Conservation (phyloP, 805 yeast genomes). For the Candida manassasensis region DNA sequence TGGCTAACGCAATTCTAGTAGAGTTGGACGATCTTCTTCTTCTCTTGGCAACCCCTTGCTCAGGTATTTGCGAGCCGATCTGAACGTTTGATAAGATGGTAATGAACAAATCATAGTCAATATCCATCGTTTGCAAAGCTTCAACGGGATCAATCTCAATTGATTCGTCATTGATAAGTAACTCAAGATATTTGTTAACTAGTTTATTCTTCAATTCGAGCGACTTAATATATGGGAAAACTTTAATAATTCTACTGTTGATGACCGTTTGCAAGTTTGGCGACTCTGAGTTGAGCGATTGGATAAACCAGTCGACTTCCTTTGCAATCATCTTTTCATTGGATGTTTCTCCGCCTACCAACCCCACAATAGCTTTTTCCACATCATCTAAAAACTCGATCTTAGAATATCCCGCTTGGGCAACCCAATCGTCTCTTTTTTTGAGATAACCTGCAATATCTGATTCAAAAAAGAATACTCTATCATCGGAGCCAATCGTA, state of each 20-base stretch:
- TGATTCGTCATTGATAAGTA: conserved; percentile 47
- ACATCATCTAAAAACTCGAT: conserved; percentile 45
- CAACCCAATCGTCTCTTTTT: conserved; percentile 42
- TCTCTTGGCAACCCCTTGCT: conserved; percentile 61
- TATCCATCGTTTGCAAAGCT: conserved; percentile 47
- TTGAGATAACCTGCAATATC: conserved; percentile 25
- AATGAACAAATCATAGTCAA: conserved; percentile 55
- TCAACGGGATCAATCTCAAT: conserved; percentile 37
- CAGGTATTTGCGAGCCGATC: conserved; percentile 45
- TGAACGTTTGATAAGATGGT: conserved; percentile 56
- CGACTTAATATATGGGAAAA: conserved; percentile 52
- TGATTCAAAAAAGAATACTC: conserved; percentile 25
- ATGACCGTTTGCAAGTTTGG: conserved; percentile 39
- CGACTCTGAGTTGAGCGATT: conserved; percentile 42
- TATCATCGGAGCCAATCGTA: conserved; percentile 24
- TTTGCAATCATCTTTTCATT: conserved; percentile 49
- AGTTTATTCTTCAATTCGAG: conserved; percentile 54
- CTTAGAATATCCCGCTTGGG: conserved; percentile 43
- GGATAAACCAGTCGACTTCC: conserved; percentile 59
- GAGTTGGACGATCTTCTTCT: conserved; percentile 77
- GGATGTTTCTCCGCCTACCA: conserved; percentile 43
- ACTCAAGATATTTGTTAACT: conserved; percentile 42
- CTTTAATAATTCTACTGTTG: conserved; percentile 44
- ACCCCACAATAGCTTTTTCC: conserved; percentile 53
- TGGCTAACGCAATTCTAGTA: conserved; percentile 69